phyloP scores from a whole-genome alignment of 2,329 filamentous ascomycete genomes.

The Aureobasidium sp. region DNA sequence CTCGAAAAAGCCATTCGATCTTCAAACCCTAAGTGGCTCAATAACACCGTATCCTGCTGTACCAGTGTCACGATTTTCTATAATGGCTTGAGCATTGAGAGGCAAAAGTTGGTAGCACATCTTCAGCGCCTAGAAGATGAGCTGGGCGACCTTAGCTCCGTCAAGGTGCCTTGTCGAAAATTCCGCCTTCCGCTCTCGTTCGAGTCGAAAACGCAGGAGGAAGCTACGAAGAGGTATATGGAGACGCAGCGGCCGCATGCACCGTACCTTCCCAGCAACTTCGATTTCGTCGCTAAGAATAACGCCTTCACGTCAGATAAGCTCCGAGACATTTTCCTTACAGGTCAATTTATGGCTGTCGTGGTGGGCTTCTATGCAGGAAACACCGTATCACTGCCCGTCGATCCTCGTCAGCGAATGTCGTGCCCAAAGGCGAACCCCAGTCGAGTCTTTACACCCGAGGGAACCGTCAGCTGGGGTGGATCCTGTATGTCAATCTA shows the following conservation, averaged over 20 bases:
- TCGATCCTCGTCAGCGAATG: constrained; percentile 49
- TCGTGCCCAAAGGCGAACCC: constrained; percentile 51
- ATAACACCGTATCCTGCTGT: constrained; percentile 48
- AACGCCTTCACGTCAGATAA: constrained; percentile 46
- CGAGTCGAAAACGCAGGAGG: constrained; percentile 37
- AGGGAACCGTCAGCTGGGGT: constrained; percentile 50
- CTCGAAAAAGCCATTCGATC: constrained; percentile 44
- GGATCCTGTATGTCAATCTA: constrained; percentile 50
- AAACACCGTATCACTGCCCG: constrained; percentile 43
- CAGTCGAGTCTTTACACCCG: constrained; percentile 50
- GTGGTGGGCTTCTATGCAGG: constrained; percentile 51
- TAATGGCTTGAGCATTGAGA: constrained; percentile 32
- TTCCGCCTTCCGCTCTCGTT: constrained; percentile 40
- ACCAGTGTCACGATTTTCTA: constrained; percentile 39
- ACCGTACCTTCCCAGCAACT: constrained; percentile 56
- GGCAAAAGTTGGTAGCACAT: constrained; percentile 31
- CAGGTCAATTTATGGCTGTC: constrained; percentile 45
- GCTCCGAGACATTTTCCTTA: constrained; percentile 46
- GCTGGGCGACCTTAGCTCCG: constrained; percentile 36
- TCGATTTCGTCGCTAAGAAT: constrained; percentile 51
- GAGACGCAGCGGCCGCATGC: constrained; percentile 56
- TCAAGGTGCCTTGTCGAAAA: constrained; percentile 36
- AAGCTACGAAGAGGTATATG: constrained; percentile 54
- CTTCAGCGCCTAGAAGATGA: constrained; percentile 35
- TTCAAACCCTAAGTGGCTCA: constrained; percentile 33